Evolutionary conservation across 768 basidiomycete species (phyloP), one percentile per base, ranked within the genome.

Genomic region (Amanita subjunquillea): DNA sequence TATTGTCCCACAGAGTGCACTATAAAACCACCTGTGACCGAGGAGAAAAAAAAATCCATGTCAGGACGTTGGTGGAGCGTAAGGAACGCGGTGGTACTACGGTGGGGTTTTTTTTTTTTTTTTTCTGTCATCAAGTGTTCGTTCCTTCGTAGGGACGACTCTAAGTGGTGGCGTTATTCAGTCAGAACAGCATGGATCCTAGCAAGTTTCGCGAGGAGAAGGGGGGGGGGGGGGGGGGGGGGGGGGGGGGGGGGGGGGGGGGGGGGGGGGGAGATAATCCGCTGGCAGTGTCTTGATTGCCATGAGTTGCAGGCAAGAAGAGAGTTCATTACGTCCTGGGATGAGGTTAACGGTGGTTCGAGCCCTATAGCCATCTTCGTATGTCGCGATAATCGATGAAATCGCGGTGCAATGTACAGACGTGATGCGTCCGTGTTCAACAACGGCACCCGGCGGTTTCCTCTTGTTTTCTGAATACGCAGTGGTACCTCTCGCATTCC

Each of bases 281-380:
- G 71, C 56, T 1, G 86, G 78, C 12, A 93, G 59, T 8, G 77
- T 72, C 22, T n/a, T n/a, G n/a, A 81, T 68, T 0, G 89, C 76
- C 5, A 94, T 71, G 6, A 79, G 71, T 44, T 79, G 73, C 41
- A 95, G 66, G 51, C 77, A 80, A 51, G 79, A 77, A 25, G 62
- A 65, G 7, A 82, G n/a, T n/a, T 83, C 13, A 91, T 69, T 5
- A 61, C 56, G 58, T 84, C 78, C 70, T 68, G 0, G 85, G 78
- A 72, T 64, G 53, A 85, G 68, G 57, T 84, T 76, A 17, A 89
- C 68, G 13, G 73, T 72, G 4, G 72, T 67, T 0, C 76, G 73
- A 7, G 71, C 66, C 38, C 59, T 60, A 49, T 70, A 69, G 2
- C 78, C 79, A 56, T 82, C 76, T 20, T 71, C 65, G 53, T 80